Conservation (phyloP, 139 green algal species). For the Trebouxia sp. region DNA sequence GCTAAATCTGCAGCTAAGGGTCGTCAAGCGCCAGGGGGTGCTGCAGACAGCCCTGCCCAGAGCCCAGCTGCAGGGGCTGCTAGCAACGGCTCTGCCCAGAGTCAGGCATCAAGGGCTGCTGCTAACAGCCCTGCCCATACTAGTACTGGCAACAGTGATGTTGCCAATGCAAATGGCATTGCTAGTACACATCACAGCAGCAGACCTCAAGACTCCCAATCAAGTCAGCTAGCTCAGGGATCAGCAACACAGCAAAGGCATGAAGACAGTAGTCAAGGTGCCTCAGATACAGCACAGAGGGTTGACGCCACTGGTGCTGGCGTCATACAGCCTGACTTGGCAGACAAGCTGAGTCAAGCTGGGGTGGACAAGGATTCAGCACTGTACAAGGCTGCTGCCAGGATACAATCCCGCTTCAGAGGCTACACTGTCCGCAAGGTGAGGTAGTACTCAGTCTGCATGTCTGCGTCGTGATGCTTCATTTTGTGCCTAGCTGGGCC, state of each 20-base stretch:
- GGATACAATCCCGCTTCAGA: conserved; percentile 83
- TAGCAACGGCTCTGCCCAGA: not conserved
- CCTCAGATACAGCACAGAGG: not conserved
- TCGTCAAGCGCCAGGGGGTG: not conserved
- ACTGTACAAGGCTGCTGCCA: conserved; percentile 64
- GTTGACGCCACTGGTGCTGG: not conserved
- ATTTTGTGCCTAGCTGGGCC: too few relatives aligned
- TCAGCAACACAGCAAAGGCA: conserved; percentile 26
- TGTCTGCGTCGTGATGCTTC: too few relatives aligned
- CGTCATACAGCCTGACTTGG: conserved; percentile 32
- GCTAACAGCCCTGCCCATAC: not conserved
- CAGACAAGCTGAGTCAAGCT: conserved; percentile 35
- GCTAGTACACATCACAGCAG: too few relatives aligned
- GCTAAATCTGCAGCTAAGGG: not conserved
- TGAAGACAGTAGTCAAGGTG: not conserved
- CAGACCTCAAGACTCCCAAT: too few relatives aligned
- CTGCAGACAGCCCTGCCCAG: not conserved
- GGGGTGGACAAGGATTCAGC: conserved; percentile 52
- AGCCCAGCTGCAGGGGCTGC: too few relatives aligned
- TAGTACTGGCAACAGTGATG: too few relatives aligned
- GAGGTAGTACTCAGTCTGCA: not conserved
- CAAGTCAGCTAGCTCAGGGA: not conserved
- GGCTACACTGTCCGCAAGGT: conserved; percentile 87
- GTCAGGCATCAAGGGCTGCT: too few relatives aligned
- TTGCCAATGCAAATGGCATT: too few relatives aligned